Percentiles rank a stretch among this genome's conserved stretches.
phyloP scores from a whole-genome alignment of 495 filamentous ascomycete species.

The Durotheca rogersii region DNA sequence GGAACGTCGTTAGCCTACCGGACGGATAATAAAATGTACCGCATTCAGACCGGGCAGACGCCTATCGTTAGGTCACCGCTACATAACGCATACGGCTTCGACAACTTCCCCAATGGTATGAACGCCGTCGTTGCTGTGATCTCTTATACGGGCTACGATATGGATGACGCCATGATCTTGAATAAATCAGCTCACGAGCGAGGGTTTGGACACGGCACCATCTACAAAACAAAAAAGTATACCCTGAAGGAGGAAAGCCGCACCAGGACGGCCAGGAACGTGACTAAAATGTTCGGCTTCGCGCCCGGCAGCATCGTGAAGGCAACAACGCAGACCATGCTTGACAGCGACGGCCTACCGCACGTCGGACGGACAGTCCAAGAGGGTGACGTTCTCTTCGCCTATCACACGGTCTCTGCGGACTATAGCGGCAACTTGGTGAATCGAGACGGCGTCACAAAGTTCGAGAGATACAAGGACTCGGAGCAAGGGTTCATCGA shows the following conservation, averaged over 20 bases:
- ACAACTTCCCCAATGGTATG: constrained; percentile 98
- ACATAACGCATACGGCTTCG: constrained; percentile 93
- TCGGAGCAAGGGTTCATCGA: constrained; percentile 83
- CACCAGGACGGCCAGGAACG: constrained; percentile 52
- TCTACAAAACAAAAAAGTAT: constrained; percentile 95
- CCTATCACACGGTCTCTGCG: constrained; percentile 81
- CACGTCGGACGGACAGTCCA: constrained; percentile 70
- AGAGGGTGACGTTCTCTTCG: constrained; percentile 81
- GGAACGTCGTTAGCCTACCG: constrained; percentile 82
- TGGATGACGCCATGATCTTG: constrained; percentile 99
- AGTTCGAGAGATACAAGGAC: constrained; percentile 90
- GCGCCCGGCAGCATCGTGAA: constrained; percentile 67
- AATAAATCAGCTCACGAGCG: constrained; percentile 97
- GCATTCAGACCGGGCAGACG: constrained; percentile 92
- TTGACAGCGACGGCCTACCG: constrained; percentile 87
- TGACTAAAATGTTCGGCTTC: constrained; percentile 81
- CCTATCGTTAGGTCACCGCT: constrained; percentile 89
- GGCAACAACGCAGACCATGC: constrained; percentile 60
- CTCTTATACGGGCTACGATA: constrained; percentile 98
- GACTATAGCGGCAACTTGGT: constrained; percentile 73
- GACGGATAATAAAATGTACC: constrained; percentile 96
- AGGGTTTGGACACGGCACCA: constrained; percentile 93
- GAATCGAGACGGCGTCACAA: constrained; percentile 76
- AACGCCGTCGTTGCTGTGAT: constrained; percentile 98
- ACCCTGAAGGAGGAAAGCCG: constrained; percentile 71